Percentiles rank a stretch among this genome's conserved stretches.
These are phyloP conservation scores for Hanseniaspora valbyensis DNA, from an alignment of 805 yeast species.

Conservation along the genomic window DNA sequence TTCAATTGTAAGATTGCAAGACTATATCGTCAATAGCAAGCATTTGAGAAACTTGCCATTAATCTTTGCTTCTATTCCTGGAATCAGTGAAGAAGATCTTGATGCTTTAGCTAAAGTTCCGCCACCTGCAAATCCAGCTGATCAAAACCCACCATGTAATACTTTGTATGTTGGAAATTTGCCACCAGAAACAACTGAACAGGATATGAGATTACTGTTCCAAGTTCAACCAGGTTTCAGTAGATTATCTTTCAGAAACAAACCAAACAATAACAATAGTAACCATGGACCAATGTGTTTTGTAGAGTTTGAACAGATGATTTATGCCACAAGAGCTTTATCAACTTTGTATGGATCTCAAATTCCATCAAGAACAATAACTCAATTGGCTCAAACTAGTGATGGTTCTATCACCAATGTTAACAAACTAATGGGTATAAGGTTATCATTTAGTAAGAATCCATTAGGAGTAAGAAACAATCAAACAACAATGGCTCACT, in stretches of 20 bases:
- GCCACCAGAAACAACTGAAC: constrained; percentile 94
- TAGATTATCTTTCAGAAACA: constrained; percentile 81
- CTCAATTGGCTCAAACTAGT: constrained; percentile 19
- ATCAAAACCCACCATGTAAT: constrained; percentile 97
- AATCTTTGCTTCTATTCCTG: constrained; percentile 20
- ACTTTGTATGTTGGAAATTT: constrained; percentile 92
- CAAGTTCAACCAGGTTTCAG: constrained; percentile 87
- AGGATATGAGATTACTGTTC: constrained; percentile 77
- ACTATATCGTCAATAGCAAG: constrained; percentile 1
- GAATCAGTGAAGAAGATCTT: constrained; percentile 43
- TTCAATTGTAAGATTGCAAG: neutral
- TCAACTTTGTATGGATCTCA: constrained; percentile 91
- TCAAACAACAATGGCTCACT: constrained; percentile 33
- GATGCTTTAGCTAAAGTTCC: constrained; percentile 70
- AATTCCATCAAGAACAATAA: constrained; percentile 47
- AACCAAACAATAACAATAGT: constrained; percentile 37
- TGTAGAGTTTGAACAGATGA: constrained; percentile 95
- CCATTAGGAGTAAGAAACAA: constrained; percentile 92
- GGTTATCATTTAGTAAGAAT: constrained; percentile 87
- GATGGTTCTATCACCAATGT: constrained; percentile 29
- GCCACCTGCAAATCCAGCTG: constrained; percentile 95
- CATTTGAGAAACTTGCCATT: constrained; percentile 17
- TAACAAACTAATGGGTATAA: constrained; percentile 73
- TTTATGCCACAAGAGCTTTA: constrained; percentile 82
- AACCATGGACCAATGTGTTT: constrained; percentile 98